Evolutionary conservation across 768 basidiomycete species (phyloP).

Genomic region (Hirschioporus abietinus): DNA sequence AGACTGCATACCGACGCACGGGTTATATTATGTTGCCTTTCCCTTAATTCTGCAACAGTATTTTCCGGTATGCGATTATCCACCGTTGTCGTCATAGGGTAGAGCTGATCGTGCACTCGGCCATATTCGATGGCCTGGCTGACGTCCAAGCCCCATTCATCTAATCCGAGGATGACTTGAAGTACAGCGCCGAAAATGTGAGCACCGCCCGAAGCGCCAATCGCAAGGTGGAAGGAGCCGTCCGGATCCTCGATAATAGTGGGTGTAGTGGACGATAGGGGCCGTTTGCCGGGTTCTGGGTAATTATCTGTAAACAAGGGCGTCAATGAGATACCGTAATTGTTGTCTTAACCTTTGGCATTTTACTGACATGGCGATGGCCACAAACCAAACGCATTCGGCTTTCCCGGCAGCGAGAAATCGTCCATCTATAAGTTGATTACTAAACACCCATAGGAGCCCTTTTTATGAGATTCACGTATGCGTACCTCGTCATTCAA

Average conservation of each 20-base stretch:
- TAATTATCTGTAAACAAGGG: slow-evolving; percentile 61
- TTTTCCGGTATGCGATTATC: slow-evolving; percentile 56
- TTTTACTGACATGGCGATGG: slow-evolving; percentile 67
- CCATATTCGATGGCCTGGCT: slow-evolving; percentile 80
- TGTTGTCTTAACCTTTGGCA: slow-evolving; percentile 1
- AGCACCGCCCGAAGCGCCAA: slow-evolving; percentile 87
- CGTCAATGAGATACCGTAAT: slow-evolving; percentile 8
- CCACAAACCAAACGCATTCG: slow-evolving; percentile 78
- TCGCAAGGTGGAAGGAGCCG: slow-evolving; percentile 63
- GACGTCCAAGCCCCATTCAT: slow-evolving; percentile 76
- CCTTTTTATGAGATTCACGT: background rate
- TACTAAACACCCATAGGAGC: background rate
- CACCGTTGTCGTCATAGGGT: slow-evolving; percentile 53
- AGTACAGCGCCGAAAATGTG: slow-evolving; percentile 77
- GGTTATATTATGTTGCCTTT: slow-evolving; percentile 67
- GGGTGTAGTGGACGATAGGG: slow-evolving; percentile 80
- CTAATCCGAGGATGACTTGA: slow-evolving; percentile 71
- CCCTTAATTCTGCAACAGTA: slow-evolving; percentile 49
- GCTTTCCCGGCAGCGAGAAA: slow-evolving; percentile 79
- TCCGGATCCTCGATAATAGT: slow-evolving; percentile 74
- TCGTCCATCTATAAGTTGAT: slow-evolving; percentile 66
- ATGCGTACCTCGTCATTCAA: slow-evolving; percentile 74
- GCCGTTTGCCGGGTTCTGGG: slow-evolving; percentile 82
- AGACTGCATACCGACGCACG: slow-evolving; percentile 32
- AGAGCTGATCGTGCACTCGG: slow-evolving; percentile 83